Conservation (phyloP, 1,284 basidiomycete species). For the Cutaneotrichosporon sp. region DNA sequence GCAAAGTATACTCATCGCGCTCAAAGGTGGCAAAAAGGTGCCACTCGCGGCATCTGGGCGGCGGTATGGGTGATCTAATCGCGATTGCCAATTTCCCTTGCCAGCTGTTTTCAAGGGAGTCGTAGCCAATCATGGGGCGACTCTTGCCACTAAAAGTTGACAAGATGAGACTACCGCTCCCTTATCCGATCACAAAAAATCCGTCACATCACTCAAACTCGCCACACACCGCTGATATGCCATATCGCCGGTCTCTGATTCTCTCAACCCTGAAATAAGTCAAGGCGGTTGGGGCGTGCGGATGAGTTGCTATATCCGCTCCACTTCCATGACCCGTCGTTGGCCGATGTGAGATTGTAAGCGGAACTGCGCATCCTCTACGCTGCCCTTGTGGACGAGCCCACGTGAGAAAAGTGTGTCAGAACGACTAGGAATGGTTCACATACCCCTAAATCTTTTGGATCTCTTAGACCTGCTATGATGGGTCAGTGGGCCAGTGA, state of each 20-base stretch:
- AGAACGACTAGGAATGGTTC: neutral
- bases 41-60: neutral
- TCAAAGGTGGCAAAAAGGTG: neutral
- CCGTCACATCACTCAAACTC: neutral
- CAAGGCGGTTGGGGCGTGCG: neutral
- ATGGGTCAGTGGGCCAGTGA: no score
- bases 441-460: no score
- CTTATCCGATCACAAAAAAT: neutral
- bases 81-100: neutral
- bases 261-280: neutral
- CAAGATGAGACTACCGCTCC: neutral
- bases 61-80: conserved; percentile 3
- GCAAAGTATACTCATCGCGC: no score
- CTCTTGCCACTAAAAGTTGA: no score
- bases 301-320: neutral
- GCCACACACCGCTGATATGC: neutral
- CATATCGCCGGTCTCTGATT: neutral
- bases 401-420: neutral
- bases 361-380: neutral
- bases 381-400: no score
- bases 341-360: no score
- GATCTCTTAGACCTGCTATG: no score
- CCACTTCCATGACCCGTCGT: neutral
- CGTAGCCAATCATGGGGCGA: neutral
- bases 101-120: no score